These are phyloP conservation scores for Globisporangium ultimum DNA, from an alignment of 352 stramenopile species.

Conservation along the genomic window DNA sequence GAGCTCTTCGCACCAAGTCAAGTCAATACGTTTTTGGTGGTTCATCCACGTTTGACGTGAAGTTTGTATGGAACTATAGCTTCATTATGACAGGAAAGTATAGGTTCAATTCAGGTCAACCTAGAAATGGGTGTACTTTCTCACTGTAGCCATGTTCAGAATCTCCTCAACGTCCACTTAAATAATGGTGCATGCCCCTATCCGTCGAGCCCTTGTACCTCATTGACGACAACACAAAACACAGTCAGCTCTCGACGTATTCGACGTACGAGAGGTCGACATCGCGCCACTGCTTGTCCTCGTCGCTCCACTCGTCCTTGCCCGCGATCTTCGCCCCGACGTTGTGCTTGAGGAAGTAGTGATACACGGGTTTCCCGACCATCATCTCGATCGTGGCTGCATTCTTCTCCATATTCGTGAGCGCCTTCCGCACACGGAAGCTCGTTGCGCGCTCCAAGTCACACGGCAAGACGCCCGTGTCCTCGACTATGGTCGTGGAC, in stretches of 20 bases:
- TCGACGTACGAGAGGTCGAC: constrained; percentile 71
- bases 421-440: constrained; percentile 54
- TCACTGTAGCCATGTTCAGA: too few relatives aligned
- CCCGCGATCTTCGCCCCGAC: constrained; percentile 60
- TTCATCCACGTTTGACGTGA: not conserved
- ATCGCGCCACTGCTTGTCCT: constrained; percentile 61
- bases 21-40: too few relatives aligned
- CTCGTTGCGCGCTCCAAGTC: constrained; percentile 66
- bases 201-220: not conserved
- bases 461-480: constrained; percentile 62
- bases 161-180: too few relatives aligned
- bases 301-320: constrained; percentile 50
- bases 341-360: constrained; percentile 57
- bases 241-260: constrained; percentile 53
- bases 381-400: constrained; percentile 54
- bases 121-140: not conserved
- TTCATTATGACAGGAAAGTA: not conserved
- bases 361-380: constrained; percentile 59
- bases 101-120: too few relatives aligned
- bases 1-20: not conserved
- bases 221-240: too few relatives aligned
- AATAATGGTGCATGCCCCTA: too few relatives aligned
- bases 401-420: constrained; percentile 29
- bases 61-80: not conserved
- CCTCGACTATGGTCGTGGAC: constrained; percentile 63